phyloP scores from a whole-genome alignment of 176 grass and related monocot genomes.

The Urochloa ruziziensis region DNA sequence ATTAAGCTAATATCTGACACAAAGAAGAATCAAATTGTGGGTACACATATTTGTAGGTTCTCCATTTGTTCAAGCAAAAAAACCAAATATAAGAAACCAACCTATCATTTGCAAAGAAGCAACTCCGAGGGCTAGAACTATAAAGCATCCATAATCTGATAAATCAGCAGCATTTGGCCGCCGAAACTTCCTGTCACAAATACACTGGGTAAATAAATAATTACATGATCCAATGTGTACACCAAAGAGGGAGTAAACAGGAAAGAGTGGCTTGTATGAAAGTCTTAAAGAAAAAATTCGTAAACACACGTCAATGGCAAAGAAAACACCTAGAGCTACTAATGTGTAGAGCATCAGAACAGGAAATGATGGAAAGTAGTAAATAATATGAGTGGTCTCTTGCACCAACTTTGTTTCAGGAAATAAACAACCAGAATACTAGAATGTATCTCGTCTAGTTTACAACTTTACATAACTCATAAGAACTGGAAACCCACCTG shows the following conservation, averaged over 20 bases:
- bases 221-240: neutral
- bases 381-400: constrained; percentile 8
- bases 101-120: constrained; percentile 90
- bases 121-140: constrained; percentile 89
- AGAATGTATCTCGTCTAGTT: neutral
- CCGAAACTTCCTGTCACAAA: constrained; percentile 77
- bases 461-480: no score
- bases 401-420: neutral
- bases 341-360: neutral
- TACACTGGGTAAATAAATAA: constrained; percentile 18
- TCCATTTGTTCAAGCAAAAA: constrained; percentile 19
- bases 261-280: neutral
- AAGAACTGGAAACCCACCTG: constrained; percentile 51
- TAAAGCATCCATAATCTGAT: constrained; percentile 95
- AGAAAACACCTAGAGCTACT: neutral
- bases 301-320: neutral
- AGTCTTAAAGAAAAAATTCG: neutral
- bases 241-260: constrained; percentile 5
- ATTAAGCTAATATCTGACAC: constrained; percentile 99
- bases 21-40: constrained; percentile 29
- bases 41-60: constrained; percentile 4
- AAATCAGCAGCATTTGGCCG: constrained; percentile 89
- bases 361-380: neutral
- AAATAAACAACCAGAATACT: neutral
- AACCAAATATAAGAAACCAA: constrained; percentile 5